These are phyloP conservation scores for Trichophyton schoenleinii DNA, from an alignment of 2,329 filamentous ascomycete species.

Conservation along the genomic window DNA sequence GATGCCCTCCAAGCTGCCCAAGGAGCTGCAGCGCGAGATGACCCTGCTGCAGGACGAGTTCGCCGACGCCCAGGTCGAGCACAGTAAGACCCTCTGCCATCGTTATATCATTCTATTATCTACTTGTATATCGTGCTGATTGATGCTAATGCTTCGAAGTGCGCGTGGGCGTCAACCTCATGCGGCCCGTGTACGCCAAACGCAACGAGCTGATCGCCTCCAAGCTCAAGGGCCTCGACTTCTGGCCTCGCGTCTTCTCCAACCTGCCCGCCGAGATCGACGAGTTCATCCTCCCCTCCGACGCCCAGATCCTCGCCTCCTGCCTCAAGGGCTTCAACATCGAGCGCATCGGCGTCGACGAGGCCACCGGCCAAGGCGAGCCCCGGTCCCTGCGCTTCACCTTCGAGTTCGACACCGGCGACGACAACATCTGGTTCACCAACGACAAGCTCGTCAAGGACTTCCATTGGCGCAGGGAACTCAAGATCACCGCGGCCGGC, in stretches of 20 bases:
- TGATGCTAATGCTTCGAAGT: not conserved
- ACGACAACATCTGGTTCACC: constrained; percentile 68
- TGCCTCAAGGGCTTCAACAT: constrained; percentile 59
- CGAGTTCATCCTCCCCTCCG: constrained; percentile 70
- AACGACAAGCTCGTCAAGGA: constrained; percentile 73
- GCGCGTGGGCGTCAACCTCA: constrained; percentile 15
- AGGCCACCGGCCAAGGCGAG: constrained; percentile 50
- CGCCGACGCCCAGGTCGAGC: constrained; percentile 67
- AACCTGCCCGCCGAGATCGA: constrained; percentile 76
- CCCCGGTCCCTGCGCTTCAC: constrained; percentile 67
- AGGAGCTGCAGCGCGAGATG: constrained; percentile 49
- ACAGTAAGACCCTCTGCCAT: constrained; percentile 43
- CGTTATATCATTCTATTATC: constrained; percentile 12
- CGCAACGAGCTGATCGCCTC: constrained; percentile 56
- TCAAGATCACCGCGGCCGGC: constrained; percentile 31
- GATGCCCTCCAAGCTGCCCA: constrained; percentile 21
- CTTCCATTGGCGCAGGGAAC: constrained; percentile 65
- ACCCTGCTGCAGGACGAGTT: constrained; percentile 71
- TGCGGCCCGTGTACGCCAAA: constrained; percentile 60
- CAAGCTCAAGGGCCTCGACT: constrained; percentile 54
- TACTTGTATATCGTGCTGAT: constrained; percentile 5
- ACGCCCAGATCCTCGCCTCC: constrained; percentile 55
- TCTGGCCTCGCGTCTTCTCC: constrained; percentile 92
- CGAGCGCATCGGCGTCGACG: constrained; percentile 61
- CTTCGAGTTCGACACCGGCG: constrained; percentile 53